Evolutionary conservation across 2,329 filamentous ascomycete species (phyloP).

Genomic region (Exophiala viscosa): DNA sequence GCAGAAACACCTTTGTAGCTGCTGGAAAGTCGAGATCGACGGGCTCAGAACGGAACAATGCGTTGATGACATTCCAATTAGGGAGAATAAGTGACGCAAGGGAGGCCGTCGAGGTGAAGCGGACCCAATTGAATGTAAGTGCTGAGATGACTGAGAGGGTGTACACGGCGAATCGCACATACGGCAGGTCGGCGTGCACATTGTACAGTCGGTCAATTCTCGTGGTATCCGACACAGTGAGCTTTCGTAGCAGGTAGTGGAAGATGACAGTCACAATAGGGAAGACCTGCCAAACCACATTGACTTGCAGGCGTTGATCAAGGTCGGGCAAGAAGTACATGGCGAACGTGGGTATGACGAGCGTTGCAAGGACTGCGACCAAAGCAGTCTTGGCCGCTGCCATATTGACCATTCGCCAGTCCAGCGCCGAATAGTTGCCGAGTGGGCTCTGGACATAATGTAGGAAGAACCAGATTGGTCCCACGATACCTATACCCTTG

Average conservation of each 20-base stretch:
- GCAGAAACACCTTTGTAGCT: conserved; percentile 6
- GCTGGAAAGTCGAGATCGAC: conserved; percentile 21
- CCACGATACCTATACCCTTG: conserved; percentile 32
- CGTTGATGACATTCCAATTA: neutral
- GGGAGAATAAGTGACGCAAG: neutral
- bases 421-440: conserved; percentile 33
- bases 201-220: conserved; percentile 8
- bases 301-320: conserved; percentile 22
- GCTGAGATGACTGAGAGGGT: conserved; percentile 1
- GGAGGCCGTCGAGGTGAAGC: neutral
- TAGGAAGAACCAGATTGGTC: conserved; percentile 38
- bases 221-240: conserved; percentile 1
- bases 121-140: conserved; percentile 1
- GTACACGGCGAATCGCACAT: neutral
- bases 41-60: conserved; percentile 27
- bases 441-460: conserved; percentile 36
- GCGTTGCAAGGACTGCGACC: conserved; percentile 7
- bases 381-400: conserved; percentile 12
- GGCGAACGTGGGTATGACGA: conserved; percentile 29
- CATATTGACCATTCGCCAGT: conserved; percentile 33
- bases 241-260: conserved; percentile 6
- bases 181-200: conserved; percentile 7
- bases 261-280: conserved; percentile 8
- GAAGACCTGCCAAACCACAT: conserved; percentile 28
- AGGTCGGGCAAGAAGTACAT: conserved; percentile 27